Evolutionary conservation across 805 yeast species (phyloP).

Genomic region (Candida caryicola): DNA sequence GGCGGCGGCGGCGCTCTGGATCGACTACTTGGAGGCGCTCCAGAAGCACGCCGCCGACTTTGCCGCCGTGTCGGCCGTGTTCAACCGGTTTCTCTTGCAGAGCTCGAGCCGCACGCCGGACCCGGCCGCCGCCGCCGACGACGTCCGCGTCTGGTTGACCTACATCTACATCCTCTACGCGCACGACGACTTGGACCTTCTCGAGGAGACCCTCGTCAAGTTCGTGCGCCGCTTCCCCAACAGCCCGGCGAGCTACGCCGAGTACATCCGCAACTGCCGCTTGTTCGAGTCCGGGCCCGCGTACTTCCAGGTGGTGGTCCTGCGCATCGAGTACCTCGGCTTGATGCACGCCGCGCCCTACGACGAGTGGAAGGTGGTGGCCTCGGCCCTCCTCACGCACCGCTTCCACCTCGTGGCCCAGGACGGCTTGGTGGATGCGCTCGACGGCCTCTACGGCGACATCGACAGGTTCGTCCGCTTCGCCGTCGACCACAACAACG

Average conservation of each 20-base stretch:
- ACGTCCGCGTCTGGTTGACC: slow-evolving; percentile 24
- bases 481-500: slow-evolving; percentile 28
- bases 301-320: slow-evolving; percentile 7
- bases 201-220: slow-evolving; percentile 13
- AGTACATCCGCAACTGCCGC: slow-evolving; percentile 18
- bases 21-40: slow-evolving; percentile 30
- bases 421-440: slow-evolving; percentile 1
- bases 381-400: slow-evolving; percentile 21
- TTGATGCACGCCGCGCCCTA: slow-evolving; percentile 17
- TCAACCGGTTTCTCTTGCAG: slow-evolving; percentile 24
- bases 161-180: slow-evolving; percentile 26
- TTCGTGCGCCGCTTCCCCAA: slow-evolving; percentile 26
- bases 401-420: not conserved
- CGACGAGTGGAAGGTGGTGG: slow-evolving; percentile 34
- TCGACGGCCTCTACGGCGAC: slow-evolving; percentile 18
- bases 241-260: slow-evolving; percentile 25
- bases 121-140: not conserved
- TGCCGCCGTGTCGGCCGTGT: slow-evolving; percentile 2
- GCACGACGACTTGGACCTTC: slow-evolving; percentile 6
- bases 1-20: slow-evolving; percentile 21
- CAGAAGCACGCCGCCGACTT: slow-evolving; percentile 9
- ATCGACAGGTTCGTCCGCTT: slow-evolving; percentile 17
- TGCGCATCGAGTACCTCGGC: slow-evolving; percentile 11
- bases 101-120: slow-evolving; percentile 20
- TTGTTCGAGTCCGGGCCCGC: slow-evolving; percentile 9